Conservation (phyloP, 257 asterid genomes). For the Euphrasia confusa region DNA sequence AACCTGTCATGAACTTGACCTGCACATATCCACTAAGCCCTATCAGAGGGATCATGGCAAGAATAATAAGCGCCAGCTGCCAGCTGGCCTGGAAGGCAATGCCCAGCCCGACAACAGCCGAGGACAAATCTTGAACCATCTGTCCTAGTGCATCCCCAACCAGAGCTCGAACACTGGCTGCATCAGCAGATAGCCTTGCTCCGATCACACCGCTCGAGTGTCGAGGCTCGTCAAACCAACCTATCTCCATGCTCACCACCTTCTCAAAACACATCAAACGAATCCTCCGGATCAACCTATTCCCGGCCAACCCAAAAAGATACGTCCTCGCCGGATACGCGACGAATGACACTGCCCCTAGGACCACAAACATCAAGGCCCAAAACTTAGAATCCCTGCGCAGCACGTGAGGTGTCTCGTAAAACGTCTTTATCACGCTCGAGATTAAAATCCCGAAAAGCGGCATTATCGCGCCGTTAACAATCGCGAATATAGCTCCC, state of each 20-base stretch:
- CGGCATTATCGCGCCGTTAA: conserved; percentile 62
- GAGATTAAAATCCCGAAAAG: conserved; percentile 46
- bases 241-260: conserved; percentile 57
- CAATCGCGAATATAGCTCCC: conserved; percentile 43
- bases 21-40: conserved; percentile 47
- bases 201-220: conserved; percentile 62
- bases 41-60: conserved; percentile 52
- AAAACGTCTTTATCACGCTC: conserved; percentile 46
- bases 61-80: conserved; percentile 59
- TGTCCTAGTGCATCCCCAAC: conserved; percentile 60
- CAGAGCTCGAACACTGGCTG: conserved; percentile 52
- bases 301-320: conserved; percentile 57
- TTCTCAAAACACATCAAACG: conserved; percentile 56
- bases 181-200: conserved; percentile 64
- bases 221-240: conserved; percentile 57
- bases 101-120: conserved; percentile 42
- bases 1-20: conserved; percentile 47
- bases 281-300: conserved; percentile 48
- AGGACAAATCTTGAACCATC: conserved; percentile 46
- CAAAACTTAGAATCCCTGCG: conserved; percentile 50
- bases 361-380: conserved; percentile 48
- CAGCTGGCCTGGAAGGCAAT: conserved; percentile 72
- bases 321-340: conserved; percentile 48
- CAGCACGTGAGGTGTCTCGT: conserved; percentile 39
- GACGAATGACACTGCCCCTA: conserved; percentile 37